Evolutionary conservation across 2,329 filamentous ascomycete species (phyloP), one percentile per base, ranked within the genome.

Genomic region (Chaetomiaceae sp.): DNA sequence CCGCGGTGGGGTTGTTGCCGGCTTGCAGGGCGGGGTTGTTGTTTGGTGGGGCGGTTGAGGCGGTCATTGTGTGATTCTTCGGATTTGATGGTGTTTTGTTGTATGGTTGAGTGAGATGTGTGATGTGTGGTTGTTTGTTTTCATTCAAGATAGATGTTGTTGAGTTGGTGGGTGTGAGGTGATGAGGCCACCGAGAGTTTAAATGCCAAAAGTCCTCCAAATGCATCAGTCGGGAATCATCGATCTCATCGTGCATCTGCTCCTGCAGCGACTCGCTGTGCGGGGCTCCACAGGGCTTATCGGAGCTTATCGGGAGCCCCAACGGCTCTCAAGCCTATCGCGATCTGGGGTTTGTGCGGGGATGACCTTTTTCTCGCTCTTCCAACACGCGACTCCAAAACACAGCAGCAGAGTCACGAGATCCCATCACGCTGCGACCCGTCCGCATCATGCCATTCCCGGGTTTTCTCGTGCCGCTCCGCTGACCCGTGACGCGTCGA

Each of bases 381-480:
- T 31, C 19, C 12, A 0, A 23, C 27, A 29, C 23, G 17, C 22
- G 12, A 37, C 38, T 25, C 6, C 47, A 45, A 34, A n/a, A n/a
- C n/a, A 15, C 33, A 22, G 11, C 9, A n/a, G 11, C 11, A 4
- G 15, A 19, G 12, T 25, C 29, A 36, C 38, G 7, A 31, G 6
- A n/a, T 45, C 27, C 46, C 51, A 34, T 54, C 51, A 33, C 33
- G 25, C 33, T 45, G 45, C 19, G 33, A 42, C 4, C 4, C 12
- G 11, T 25, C 22, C 1, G 33, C 27, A 31, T 5, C 3, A 9
- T 20, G 22, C 44, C 45, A 38, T 40, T n/a, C n/a, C 31, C 3
- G 42, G 19, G 8, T 49, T 36, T 6, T 29, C 29, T 12, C 36
- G 15, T 17, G 40, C 36, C n/a, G 44, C 34, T 8, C 43, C 45